These are phyloP conservation scores for Celoporthe dispersa DNA, from an alignment of 2,329 filamentous ascomycete species.

Conservation along the genomic window DNA sequence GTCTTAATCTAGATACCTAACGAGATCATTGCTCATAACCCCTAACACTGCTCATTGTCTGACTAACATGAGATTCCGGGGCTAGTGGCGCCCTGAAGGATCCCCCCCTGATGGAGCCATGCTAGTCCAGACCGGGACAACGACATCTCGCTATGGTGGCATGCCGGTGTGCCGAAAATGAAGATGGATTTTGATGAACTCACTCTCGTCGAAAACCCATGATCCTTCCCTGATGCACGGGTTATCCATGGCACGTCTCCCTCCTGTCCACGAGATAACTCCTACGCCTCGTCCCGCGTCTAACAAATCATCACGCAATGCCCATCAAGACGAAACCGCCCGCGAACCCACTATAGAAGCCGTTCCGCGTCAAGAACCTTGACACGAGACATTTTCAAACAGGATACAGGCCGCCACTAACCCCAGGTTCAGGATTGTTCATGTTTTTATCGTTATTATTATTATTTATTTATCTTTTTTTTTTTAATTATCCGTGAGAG, in stretches of 20 bases:
- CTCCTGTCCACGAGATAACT: slow-evolving; percentile 1
- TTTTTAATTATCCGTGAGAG: neutral
- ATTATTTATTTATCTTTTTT: neutral
- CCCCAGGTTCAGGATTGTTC: neutral
- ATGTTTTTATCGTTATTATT: neutral
- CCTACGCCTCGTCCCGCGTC: neutral
- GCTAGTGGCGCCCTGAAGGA: neutral
- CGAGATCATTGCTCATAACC: neutral
- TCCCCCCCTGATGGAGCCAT: neutral
- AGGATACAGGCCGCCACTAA: neutral
- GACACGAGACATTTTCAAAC: neutral
- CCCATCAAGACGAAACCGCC: slow-evolving; percentile 6
- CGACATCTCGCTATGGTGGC: slow-evolving; percentile 18
- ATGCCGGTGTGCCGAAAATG: slow-evolving; percentile 16
- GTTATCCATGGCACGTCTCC: slow-evolving; percentile 1
- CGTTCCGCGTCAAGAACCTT: slow-evolving; percentile 1
- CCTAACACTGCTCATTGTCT: neutral
- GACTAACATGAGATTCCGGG: slow-evolving; percentile 3
- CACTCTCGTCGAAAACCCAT: neutral
- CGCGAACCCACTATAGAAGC: neutral
- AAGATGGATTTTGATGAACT: slow-evolving; percentile 8
- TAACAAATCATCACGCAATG: slow-evolving; percentile 2
- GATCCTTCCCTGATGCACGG: slow-evolving; percentile 1
- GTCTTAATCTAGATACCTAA: too few species aligned
- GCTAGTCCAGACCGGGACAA: neutral